These are phyloP conservation scores for Trypanosoma rangeli DNA, from an alignment of 208 protist genomes.

Conservation along the genomic window DNA sequence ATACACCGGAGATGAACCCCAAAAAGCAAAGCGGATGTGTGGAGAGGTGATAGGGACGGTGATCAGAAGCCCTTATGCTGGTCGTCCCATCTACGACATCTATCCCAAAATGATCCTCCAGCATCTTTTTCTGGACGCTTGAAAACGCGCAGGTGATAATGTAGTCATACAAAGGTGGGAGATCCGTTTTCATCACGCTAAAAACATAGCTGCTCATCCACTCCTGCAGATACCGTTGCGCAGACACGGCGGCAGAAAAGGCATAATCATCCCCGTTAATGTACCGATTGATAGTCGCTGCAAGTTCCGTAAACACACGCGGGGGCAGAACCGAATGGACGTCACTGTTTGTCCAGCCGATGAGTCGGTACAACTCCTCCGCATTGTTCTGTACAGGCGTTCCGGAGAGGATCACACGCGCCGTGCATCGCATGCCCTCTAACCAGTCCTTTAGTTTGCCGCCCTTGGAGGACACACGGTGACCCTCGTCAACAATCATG, in stretches of 20 bases:
- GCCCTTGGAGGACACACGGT: slow-evolving; percentile 66
- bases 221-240: slow-evolving; percentile 78
- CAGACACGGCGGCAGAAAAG: slow-evolving; percentile 48
- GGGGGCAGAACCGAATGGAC: slow-evolving; percentile 52
- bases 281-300: slow-evolving; percentile 65
- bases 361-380: slow-evolving; percentile 80
- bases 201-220: slow-evolving; percentile 90
- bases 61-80: slow-evolving; percentile 53
- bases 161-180: slow-evolving; percentile 86
- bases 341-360: slow-evolving; percentile 71
- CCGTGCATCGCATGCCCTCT: slow-evolving; percentile 41
- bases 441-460: slow-evolving; percentile 66
- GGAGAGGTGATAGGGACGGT: slow-evolving; percentile 70
- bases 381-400: slow-evolving; percentile 91
- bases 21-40: slow-evolving; percentile 87
- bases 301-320: slow-evolving; percentile 53
- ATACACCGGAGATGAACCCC: slow-evolving; percentile 54
- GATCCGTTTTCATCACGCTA: slow-evolving; percentile 71
- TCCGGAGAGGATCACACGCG: slow-evolving; percentile 82
- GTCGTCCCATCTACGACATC: slow-evolving; percentile 3
- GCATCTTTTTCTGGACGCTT: slow-evolving; percentile 38
- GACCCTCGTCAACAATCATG: slow-evolving; percentile 87
- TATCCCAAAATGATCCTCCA: slow-evolving; percentile 25
- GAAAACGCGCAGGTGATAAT: slow-evolving; percentile 78
- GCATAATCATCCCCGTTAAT: slow-evolving; percentile 65